Conservation (phyloP, 2,329 filamentous ascomycete species). For the Bisporella sp. region DNA sequence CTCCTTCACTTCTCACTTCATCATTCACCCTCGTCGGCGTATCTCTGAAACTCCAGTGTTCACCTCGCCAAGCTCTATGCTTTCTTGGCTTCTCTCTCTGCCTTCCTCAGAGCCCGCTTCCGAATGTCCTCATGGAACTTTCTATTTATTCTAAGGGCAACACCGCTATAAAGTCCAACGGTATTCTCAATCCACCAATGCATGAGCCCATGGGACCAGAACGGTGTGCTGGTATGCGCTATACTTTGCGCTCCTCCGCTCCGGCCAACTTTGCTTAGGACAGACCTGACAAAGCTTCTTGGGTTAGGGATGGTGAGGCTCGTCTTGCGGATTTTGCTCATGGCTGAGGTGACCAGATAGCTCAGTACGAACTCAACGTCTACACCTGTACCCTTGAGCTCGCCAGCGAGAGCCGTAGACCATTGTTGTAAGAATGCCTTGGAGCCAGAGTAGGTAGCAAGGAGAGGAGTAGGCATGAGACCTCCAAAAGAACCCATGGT, state of each 20-base stretch:
- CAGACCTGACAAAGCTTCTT: conserved; percentile 71
- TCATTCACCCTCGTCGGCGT: no score
- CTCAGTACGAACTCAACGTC: conserved; percentile 88
- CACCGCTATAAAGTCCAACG: conserved; percentile 47
- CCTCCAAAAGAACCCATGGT: conserved; percentile 98
- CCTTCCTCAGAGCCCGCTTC: conserved; percentile 61
- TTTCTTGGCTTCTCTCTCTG: conserved; percentile 59
- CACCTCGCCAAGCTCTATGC: conserved; percentile 9
- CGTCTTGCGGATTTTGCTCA: conserved; percentile 88
- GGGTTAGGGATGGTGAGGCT: conserved; percentile 75
- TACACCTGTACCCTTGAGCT: conserved; percentile 74
- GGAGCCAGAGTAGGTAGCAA: conserved; percentile 94
- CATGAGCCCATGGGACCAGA: conserved; percentile 86
- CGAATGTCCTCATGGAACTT: conserved; percentile 62
- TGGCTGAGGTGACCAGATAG: conserved; percentile 90
- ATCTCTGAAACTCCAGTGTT: no score
- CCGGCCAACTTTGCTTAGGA: conserved; percentile 72
- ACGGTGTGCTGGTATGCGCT: conserved; percentile 81
- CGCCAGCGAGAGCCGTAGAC: conserved; percentile 78
- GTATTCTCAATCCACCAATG: conserved; percentile 68
- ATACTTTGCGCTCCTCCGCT: conserved; percentile 72
- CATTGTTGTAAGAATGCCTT: conserved; percentile 98
- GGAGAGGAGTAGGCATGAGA: conserved; percentile 80
- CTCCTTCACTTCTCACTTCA: no score
- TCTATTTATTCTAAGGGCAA: conserved; percentile 54